Percentiles rank a stretch among this genome's conserved stretches.
These are phyloP conservation scores for Metarhizium guizhouense DNA, from an alignment of 2,329 filamentous ascomycete genomes.

Conservation along the genomic window DNA sequence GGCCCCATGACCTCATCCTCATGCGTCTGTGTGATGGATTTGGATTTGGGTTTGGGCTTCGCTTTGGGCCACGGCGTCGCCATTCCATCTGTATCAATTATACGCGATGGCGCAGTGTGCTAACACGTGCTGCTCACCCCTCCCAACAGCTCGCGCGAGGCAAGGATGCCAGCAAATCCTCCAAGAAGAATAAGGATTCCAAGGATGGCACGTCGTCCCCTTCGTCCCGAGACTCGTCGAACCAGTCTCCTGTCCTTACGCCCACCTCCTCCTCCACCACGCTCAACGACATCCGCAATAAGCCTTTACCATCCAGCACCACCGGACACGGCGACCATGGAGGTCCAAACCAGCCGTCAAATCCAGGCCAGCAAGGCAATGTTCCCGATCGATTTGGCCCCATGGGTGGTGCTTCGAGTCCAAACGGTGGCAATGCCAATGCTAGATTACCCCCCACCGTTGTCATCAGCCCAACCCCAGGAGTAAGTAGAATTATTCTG, in stretches of 20 bases:
- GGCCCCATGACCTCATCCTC: background rate
- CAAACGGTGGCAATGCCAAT: slow-evolving; percentile 25
- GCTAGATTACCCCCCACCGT: slow-evolving; percentile 67
- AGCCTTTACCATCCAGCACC: slow-evolving; percentile 58
- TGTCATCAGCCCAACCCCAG: slow-evolving; percentile 88
- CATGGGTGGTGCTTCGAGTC: slow-evolving; percentile 23
- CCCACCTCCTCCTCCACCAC: slow-evolving; percentile 86
- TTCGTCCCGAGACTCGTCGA: slow-evolving; percentile 44
- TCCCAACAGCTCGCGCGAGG: slow-evolving; percentile 72
- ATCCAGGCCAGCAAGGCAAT: slow-evolving; percentile 25
- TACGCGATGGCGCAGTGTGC: slow-evolving; percentile 4
- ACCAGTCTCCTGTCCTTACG: slow-evolving; percentile 58
- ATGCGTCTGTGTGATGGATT: background rate
- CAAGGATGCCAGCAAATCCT: slow-evolving; percentile 79
- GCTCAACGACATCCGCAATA: slow-evolving; percentile 77
- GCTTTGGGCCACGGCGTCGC: background rate
- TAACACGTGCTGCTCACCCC: slow-evolving; percentile 8
- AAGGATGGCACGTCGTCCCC: slow-evolving; percentile 77
- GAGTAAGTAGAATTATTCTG: slow-evolving; percentile 46
- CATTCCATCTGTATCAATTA: background rate
- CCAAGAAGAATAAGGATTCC: slow-evolving; percentile 63
- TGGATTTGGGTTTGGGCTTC: background rate
- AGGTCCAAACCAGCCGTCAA: slow-evolving; percentile 30
- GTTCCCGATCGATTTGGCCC: slow-evolving; percentile 34
- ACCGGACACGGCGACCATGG: slow-evolving; percentile 33